Evolutionary conservation across 2,329 filamentous ascomycete genomes (phyloP), one percentile per base, ranked within the genome.

Genomic region (Fusarium sp.): DNA sequence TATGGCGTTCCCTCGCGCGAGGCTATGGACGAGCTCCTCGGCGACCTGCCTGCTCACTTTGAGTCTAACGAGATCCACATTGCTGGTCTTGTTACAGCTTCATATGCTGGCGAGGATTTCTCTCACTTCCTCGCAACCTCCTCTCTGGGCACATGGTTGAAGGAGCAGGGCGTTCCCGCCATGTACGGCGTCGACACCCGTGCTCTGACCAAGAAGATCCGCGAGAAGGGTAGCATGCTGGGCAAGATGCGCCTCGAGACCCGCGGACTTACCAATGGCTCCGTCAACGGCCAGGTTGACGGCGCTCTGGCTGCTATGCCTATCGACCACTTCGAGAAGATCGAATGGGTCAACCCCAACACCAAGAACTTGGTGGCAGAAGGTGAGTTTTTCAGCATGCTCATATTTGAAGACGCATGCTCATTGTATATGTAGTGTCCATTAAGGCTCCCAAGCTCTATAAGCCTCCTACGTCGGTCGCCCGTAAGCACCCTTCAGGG

Each of bases 141-240:
- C 45, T 98, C 95, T 5, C 85, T 99, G 52, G 95, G 95, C 64
- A 87, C 92, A 79, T 99, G 96, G 96, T 87, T 99, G 76, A 97
- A 98, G 84, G 94, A 98, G 82, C 93, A 98, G 81, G 93, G 91
- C 63, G 87, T 99, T 57, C 96, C 96, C 40, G 96, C 94, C 75
- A 94, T 99, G 80, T 96, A 96, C 77, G 96, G 94, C 61, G 91
- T 99, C 65, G 96, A 99, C 83, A 99, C 96, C 44, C 88, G 96
- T 78, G 91, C 93, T 57, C 84, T 99, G 79, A 99, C 96, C 52
- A 98, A 98, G 87, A 92, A 91, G 78, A 97, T 99, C 73, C 89
- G 96, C 74, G 88, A 97, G 76, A 90, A 97, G 81, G 96, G 96
- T 77, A 97, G 94, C 84, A 97, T 98, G 94, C 90, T 98, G 51